Percentiles rank a stretch among this genome's conserved stretches.
Conservation (phyloP, 768 basidiomycete genomes). For the Amanita pallidorosea region DNA sequence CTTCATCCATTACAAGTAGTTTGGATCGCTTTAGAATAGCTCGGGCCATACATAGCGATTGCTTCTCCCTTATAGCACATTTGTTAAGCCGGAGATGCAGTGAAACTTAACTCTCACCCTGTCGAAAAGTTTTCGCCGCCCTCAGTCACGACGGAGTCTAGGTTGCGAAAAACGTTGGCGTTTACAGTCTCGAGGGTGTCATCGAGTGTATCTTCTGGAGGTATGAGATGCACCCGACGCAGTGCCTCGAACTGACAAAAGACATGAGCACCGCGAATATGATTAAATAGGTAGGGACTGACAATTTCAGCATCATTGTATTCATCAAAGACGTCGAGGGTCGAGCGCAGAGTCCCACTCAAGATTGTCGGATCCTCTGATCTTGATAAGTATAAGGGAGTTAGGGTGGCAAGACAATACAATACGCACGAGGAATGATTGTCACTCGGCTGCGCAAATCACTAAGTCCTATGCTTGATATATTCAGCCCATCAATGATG, state of each 20-base stretch:
- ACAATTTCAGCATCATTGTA: slow-evolving; percentile 80
- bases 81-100: neutral
- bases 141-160: slow-evolving; percentile 69
- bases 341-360: slow-evolving; percentile 71
- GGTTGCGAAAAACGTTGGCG: slow-evolving; percentile 63
- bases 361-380: slow-evolving; percentile 85
- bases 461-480: slow-evolving; percentile 61
- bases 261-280: neutral
- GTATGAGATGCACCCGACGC: slow-evolving; percentile 75
- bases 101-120: slow-evolving; percentile 32
- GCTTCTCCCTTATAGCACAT: slow-evolving; percentile 44
- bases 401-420: neutral
- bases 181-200: slow-evolving; percentile 45
- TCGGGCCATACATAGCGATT: slow-evolving; percentile 68
- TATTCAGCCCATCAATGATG: slow-evolving; percentile 63
- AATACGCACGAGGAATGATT: slow-evolving; percentile 53
- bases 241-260: slow-evolving; percentile 63
- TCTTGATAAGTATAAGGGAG: slow-evolving; percentile 48
- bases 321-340: slow-evolving; percentile 79
- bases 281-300: slow-evolving; percentile 11
- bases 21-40: slow-evolving; percentile 67
- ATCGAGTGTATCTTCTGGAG: slow-evolving; percentile 44
- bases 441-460: slow-evolving; percentile 69
- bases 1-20: slow-evolving; percentile 73
- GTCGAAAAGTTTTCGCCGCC: slow-evolving; percentile 88